Evolutionary conservation across 163 green algal species (phyloP).

Genomic region (Chlamydomonas reinhardtii): DNA sequence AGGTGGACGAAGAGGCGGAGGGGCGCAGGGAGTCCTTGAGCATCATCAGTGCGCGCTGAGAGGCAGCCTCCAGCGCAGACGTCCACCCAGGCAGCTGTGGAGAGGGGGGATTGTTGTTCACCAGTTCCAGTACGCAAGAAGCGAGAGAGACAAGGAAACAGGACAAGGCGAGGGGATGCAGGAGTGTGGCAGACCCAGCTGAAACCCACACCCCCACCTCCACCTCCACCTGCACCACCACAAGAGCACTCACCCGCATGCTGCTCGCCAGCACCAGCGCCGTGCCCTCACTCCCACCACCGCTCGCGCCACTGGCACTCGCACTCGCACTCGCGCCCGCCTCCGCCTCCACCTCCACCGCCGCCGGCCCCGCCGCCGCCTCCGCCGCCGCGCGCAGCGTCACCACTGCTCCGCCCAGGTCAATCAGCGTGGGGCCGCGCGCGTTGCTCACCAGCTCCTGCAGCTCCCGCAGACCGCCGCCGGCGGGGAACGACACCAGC

Average conservation of each 20-base stretch:
- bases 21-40: too few relatives aligned
- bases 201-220: too few relatives aligned
- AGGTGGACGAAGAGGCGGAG: too few relatives aligned
- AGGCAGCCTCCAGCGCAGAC: background rate
- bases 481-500: constrained; percentile 3
- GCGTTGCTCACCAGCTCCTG: background rate
- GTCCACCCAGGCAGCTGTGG: constrained; percentile 4
- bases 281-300: background rate
- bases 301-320: background rate
- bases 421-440: constrained; percentile 21
- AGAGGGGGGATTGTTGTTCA: too few relatives aligned
- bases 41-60: constrained; percentile 1
- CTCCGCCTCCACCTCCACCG: too few relatives aligned
- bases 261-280: background rate
- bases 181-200: too few relatives aligned
- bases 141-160: too few relatives aligned
- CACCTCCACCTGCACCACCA: too few relatives aligned
- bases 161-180: too few relatives aligned
- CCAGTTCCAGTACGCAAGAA: too few relatives aligned
- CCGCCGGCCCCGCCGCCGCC: background rate
- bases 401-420: constrained; percentile 2
- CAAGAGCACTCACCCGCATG: background rate
- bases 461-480: constrained; percentile 7
- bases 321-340: background rate
- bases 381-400: background rate